These are phyloP conservation scores for Hyparrhenia diplandra DNA, from an alignment of 176 grass and related monocot genomes.

Conservation along the genomic window DNA sequence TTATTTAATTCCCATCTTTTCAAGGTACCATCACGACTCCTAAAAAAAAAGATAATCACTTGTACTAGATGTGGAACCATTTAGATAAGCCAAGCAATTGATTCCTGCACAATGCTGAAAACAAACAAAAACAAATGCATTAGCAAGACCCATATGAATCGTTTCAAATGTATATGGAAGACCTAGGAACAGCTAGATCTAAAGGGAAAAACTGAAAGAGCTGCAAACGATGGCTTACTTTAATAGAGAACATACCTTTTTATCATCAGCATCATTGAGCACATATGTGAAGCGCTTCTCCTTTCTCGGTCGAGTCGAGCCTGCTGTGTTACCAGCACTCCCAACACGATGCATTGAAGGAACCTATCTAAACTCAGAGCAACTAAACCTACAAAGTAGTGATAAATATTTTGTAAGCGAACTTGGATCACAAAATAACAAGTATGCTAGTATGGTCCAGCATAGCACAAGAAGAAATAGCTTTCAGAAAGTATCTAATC, in stretches of 20 bases:
- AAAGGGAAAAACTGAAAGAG: background rate
- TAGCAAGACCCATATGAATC: constrained; percentile 1
- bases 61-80: constrained; percentile 52
- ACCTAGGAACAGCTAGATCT: no score
- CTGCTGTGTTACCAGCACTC: constrained; percentile 65
- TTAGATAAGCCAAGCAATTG: constrained; percentile 83
- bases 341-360: constrained; percentile 91
- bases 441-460: background rate
- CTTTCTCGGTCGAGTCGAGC: constrained; percentile 82
- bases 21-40: constrained; percentile 93
- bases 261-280: constrained; percentile 84
- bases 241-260: constrained; percentile 55
- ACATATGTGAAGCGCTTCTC: constrained; percentile 97
- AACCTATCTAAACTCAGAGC: constrained; percentile 30
- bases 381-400: constrained; percentile 26
- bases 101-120: constrained; percentile 94
- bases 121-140: constrained; percentile 23
- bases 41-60: constrained; percentile 90
- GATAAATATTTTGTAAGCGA: background rate
- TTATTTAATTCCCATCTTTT: constrained; percentile 86
- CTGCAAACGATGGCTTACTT: background rate
- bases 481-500: background rate
- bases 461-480: background rate
- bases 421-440: background rate
- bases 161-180: constrained; percentile 15